These are phyloP conservation scores for Hordeum marinum DNA, from an alignment of 176 grass and related monocot genomes.

Conservation along the genomic window DNA sequence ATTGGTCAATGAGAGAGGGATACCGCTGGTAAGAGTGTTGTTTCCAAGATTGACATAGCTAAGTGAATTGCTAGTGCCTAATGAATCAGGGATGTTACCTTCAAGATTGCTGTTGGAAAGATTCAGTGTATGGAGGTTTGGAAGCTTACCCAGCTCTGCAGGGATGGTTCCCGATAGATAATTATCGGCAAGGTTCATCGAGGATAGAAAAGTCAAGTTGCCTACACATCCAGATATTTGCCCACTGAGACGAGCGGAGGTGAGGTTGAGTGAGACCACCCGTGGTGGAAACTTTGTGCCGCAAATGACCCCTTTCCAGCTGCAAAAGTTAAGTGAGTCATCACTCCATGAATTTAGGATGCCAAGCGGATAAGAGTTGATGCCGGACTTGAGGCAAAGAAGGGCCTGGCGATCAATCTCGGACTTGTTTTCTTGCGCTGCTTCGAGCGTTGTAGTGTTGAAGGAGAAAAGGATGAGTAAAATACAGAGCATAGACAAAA, in stretches of 20 bases:
- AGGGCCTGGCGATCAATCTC: slow-evolving; percentile 20
- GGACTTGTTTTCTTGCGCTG: background rate
- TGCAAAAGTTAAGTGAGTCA: background rate
- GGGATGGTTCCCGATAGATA: slow-evolving; percentile 12
- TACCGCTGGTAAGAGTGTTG: background rate
- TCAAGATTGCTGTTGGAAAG: background rate
- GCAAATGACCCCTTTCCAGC: background rate
- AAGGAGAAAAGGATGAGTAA: background rate
- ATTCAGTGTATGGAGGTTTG: background rate
- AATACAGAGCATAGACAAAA: background rate
- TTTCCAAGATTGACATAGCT: slow-evolving; percentile 22
- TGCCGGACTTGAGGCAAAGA: slow-evolving; percentile 19
- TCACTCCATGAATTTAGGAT: background rate
- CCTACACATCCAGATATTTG: slow-evolving; percentile 22
- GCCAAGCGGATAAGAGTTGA: background rate
- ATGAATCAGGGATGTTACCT: slow-evolving; percentile 16
- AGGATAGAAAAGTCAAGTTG: slow-evolving; percentile 22
- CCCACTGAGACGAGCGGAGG: background rate
- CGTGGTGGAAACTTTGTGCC: background rate
- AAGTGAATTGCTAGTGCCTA: background rate
- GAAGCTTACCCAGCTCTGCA: background rate
- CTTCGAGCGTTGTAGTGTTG: background rate
- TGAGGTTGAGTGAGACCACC: background rate
- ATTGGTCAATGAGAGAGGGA: background rate
- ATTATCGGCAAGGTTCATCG: slow-evolving; percentile 19